Base-by-base conservation (phyloP, 768 basidiomycete genomes). In the Rhizopogon vulgaris region DNA sequence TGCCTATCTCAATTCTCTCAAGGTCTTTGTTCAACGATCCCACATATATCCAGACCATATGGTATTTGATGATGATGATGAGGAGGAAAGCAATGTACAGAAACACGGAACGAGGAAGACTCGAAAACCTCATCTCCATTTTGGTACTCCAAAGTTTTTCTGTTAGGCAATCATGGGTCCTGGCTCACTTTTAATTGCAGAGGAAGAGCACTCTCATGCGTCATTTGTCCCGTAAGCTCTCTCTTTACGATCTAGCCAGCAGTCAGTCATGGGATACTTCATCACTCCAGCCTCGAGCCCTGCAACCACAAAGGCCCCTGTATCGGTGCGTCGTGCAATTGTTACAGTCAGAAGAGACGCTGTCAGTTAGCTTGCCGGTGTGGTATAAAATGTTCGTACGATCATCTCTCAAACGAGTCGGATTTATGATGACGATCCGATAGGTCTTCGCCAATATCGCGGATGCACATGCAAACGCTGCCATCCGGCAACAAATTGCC, bases 321-420 rank as follows among this genome's bases (percentile, higher is more conserved):
- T 55, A 68, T 69, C 38, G 56, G 62, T 3, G 56, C 56, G 0
- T 49, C 58, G 4, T 84, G 82, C 39, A 40, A 52, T 0, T 84
- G 82, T 56, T 71, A 65, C 51, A 38, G 51, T 5, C 57, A 54
- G 12, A 69, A 62, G 6, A 65, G 70, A 11, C 72, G 75, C 41
- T 84, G 82, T 51, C 68, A 74, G 46, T 57, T 73, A 40, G 71
- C 67, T 30, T 84, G 82, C 54, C 68, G 73, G 22, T 84, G 82
- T 59, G 63, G 67, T 0, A 25, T 63, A 5, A 63, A 56, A 37
- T 78, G 78, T 79, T 49, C 47, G 73, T 63, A 24, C 8, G 11
- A 8, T 17, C 17, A 30, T 38, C 0, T n/a, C 15, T 14, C 17
- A 22, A 27, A 56, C 12, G 57, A 52, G 45, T 32, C 48, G 49